Evolutionary conservation across 257 asterid species (phyloP).

Genomic region (Salvia rosmarinus): DNA sequence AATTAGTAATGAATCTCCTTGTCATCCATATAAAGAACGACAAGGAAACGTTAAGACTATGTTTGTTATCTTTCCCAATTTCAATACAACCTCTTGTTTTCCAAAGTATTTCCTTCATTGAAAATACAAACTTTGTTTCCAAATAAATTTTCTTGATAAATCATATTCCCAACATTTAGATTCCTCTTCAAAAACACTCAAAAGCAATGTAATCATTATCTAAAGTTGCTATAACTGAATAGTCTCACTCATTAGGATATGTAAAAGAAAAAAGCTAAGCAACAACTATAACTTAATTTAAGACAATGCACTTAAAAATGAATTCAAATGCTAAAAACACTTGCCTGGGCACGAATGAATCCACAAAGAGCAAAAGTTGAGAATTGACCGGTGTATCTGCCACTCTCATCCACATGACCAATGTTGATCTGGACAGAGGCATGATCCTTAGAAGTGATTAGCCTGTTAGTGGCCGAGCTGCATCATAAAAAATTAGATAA

Average conservation of each 20-base stretch:
- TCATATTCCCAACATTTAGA: background rate
- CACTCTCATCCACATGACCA: slow-evolving; percentile 80
- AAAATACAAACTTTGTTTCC: background rate
- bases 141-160: background rate
- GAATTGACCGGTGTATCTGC: slow-evolving; percentile 61
- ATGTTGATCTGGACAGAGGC: slow-evolving; percentile 85
- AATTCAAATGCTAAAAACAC: background rate
- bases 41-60: background rate
- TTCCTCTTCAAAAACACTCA: background rate
- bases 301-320: background rate
- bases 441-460: slow-evolving; percentile 91
- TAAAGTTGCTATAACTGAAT: background rate
- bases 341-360: slow-evolving; percentile 82
- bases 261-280: background rate
- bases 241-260: background rate
- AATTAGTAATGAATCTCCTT: background rate
- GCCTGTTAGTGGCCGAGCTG: slow-evolving; percentile 90
- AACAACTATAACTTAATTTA: too few relatives aligned
- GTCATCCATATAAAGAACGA: background rate
- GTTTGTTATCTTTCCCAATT: background rate
- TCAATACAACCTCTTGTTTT: background rate
- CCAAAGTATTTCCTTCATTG: background rate
- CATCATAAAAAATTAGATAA: slow-evolving; percentile 1
- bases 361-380: slow-evolving; percentile 92
- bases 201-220: background rate